These are phyloP conservation scores for Quercus glauca DNA, from an alignment of 306 rosid species.

Conservation along the genomic window DNA sequence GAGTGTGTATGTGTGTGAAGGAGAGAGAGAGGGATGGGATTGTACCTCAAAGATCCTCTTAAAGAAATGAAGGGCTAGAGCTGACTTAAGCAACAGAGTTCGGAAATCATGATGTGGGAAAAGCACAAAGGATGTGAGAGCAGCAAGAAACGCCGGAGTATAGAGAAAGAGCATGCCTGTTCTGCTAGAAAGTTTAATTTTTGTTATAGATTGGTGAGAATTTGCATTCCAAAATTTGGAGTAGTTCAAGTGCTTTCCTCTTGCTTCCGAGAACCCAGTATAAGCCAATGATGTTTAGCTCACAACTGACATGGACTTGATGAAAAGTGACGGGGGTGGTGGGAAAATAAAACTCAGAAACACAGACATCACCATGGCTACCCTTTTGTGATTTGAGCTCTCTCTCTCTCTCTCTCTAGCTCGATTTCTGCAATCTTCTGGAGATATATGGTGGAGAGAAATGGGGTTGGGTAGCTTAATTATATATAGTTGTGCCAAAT, in stretches of 20 bases:
- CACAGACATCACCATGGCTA: conserved; percentile 15
- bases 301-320: conserved; percentile 45
- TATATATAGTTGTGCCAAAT: too few species aligned
- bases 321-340: conserved; percentile 48
- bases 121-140: conserved; percentile 38
- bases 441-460: too few species aligned
- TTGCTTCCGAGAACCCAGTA: conserved; percentile 42
- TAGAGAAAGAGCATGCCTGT: conserved; percentile 61
- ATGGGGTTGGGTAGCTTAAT: too few species aligned
- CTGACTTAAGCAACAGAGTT: conserved; percentile 40
- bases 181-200: conserved; percentile 38
- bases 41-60: conserved; percentile 73
- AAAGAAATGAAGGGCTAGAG: conserved; percentile 68
- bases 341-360: conserved; percentile 33
- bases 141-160: conserved; percentile 63
- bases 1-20: too few species aligned
- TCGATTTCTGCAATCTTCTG: too few species aligned
- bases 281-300: conserved; percentile 21
- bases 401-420: not conserved
- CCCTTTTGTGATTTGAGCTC: not conserved
- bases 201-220: not conserved
- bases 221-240: conserved; percentile 53
- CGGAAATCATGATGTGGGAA: conserved; percentile 37
- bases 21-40: not conserved
- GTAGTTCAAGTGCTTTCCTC: conserved; percentile 62